These are phyloP conservation scores for Pyricularia grisea DNA, from an alignment of 2,329 filamentous ascomycete species.

Conservation along the genomic window DNA sequence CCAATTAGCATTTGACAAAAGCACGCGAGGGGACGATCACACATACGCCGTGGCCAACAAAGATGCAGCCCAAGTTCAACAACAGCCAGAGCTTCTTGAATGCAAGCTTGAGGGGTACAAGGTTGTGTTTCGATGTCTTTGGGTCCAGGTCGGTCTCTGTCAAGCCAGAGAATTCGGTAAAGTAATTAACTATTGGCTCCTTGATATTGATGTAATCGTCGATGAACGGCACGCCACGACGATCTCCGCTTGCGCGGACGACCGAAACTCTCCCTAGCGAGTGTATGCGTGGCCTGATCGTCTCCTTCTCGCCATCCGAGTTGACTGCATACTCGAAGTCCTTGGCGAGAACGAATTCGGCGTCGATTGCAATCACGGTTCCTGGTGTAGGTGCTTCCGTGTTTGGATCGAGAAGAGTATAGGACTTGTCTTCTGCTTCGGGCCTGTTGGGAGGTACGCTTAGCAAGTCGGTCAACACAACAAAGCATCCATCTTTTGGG, in stretches of 20 bases:
- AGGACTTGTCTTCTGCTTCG: constrained; percentile 40
- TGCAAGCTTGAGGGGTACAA: constrained; percentile 79
- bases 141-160: constrained; percentile 76
- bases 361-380: constrained; percentile 81
- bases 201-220: constrained; percentile 94
- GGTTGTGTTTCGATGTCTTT: constrained; percentile 66
- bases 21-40: background rate
- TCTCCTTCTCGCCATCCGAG: constrained; percentile 84
- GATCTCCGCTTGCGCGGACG: constrained; percentile 66
- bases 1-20: background rate
- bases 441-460: constrained; percentile 21
- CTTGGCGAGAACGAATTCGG: constrained; percentile 89
- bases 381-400: constrained; percentile 60
- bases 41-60: constrained; percentile 69
- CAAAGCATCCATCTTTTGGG: background rate
- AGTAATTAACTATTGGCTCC: constrained; percentile 88
- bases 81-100: constrained; percentile 99
- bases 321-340: constrained; percentile 95
- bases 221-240: constrained; percentile 81
- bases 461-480: background rate
- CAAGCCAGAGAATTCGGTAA: constrained; percentile 91
- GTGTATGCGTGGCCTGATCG: constrained; percentile 82
- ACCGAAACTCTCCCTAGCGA: constrained; percentile 91
- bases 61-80: constrained; percentile 86
- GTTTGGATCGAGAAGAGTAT: constrained; percentile 44